Evolutionary conservation across 495 filamentous ascomycete genomes (phyloP), one percentile per base, ranked within the genome.

Genomic region (Lichenothelia convexa): DNA sequence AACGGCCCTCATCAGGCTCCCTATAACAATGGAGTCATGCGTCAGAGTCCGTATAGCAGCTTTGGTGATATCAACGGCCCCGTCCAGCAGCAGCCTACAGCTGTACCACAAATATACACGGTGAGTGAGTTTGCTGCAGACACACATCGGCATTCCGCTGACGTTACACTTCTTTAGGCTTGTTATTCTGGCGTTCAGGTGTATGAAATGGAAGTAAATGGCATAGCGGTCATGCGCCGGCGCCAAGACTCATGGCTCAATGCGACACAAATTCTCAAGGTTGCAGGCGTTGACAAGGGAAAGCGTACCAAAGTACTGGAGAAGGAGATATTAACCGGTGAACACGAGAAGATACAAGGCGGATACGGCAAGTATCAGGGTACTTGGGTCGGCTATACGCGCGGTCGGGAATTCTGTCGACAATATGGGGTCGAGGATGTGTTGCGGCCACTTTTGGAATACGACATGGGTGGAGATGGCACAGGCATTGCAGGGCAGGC

Each of bases 291-390:
- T 30, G 86, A 91, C 44, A 97, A 97, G 57, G 89, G 87, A 27
- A 86, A 91, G 50, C 73, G 89, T 34, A 95, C 89, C 32, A 97
- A 97, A 58, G 87, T 94, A 5, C 63, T 97, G 29, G 89, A 97
- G 53, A 94, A 93, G 56, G 89, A 95, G 56, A 94, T 97, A 38
- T 71, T 91, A 33, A 85, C 75, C 0, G 89, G 89, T 38, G 80
- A 89, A 47, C 87, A 97, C 54, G 89, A 97, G 51, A 97, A 95
- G 61, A 87, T 97, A 5, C 89, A 97, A 50, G 89, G 89, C 8
- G 91, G 89, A 5, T 97, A 97, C 50, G 89, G 89, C 34, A 93
- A 93, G 63, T 97, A 95, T 48, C 89, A 97, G 58, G 89, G 89
- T 15, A 97, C 89, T 2, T 97, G 89, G 89, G 89, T 95, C 36